Evolutionary conservation across 2,329 filamentous ascomycete species (phyloP), one percentile per base, ranked within the genome.

Genomic region (Aphanoascus verrucosus): DNA sequence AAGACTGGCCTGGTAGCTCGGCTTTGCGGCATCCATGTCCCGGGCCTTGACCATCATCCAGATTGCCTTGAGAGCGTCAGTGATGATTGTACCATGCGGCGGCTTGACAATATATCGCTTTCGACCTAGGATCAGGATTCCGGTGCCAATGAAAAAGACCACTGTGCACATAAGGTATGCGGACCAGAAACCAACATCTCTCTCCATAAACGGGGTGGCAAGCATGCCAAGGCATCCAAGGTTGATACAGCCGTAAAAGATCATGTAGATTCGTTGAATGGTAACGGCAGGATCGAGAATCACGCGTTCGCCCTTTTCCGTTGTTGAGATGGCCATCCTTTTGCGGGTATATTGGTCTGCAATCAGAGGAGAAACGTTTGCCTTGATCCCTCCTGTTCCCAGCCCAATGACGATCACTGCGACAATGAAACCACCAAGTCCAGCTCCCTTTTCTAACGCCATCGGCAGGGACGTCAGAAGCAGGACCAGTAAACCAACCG

Each of bases 191-290:
- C 81, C 81, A 54, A 81, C 67, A 60, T 82, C 76, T 56, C 77
- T 72, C 66, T 88, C 85, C 71, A 86, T 77, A 63, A 80, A 82
- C 1, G 80, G 80, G 0, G 81, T 86, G 5, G 78, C 80, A 60
- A 88, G 75, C 53, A 79, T 72, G 0, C 79, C 84, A 6, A 88
- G 72, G 1, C 81, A 79, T 17, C 84, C 85, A 11, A 88, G 58
- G 67, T 88, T 88, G 63, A 87, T 86, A 68, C 80, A 83, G 65
- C 77, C 74, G 69, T 86, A 86, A 71, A 86, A 86, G 63, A 86
- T 77, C 80, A 81, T 84, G 73, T 85, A 86, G 56, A 86, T 80
- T 46, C 81, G 75, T 61, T 83, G 79, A 57, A 82, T 77, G 0
- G 83, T 86, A 51, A 85, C 72, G 34, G 78, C 74, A 0, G 82